Evolutionary conservation across 1,284 basidiomycete genomes (phyloP), one percentile per base, ranked within the genome.

Genomic region (Trichosporon asahii): DNA sequence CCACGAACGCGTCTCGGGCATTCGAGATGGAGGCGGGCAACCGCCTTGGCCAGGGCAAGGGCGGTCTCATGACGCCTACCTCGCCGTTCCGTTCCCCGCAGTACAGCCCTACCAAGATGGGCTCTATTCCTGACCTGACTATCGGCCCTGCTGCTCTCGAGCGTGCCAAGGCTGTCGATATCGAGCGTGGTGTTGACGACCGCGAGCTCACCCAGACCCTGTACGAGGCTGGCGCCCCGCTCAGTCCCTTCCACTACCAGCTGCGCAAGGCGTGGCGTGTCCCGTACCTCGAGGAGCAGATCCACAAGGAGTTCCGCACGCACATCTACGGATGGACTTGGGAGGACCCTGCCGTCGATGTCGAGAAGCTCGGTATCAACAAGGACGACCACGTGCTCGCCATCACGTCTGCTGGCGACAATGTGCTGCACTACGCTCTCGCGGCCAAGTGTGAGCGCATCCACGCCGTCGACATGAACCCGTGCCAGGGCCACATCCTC

Each of bases 281-380:
- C n/a, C 91, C 92, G 0, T 93, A 91, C 77, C 87, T 91, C 65
- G 89, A 91, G 77, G 87, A 89, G 66, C 87, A 88, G 53, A 86
- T 90, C 29, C 90, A 92, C 83, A 88, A 89, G 77, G 88, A 91
- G 76, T 93, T 93, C 80, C 86, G 91, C 66, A 89, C 90, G 0
- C 91, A 90, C 79, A 90, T 91, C 75, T 91, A 92, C 81, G 85
- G 85, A 31, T 84, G 82, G 82, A 91, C 90, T 31, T 93, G 91
- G 91, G 92, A 93, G 80, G 91, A 93, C 78, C 91, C 91, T 0
- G 86, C 87, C 15, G 90, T 90, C 72, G 91, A 93, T 77, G 90
- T 93, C 86, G 86, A 87, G 75, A 86, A 89, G 77, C 84, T 93
- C 14, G 79, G 88, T 23, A 81, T 93, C 70, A 86, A 86, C 35